Percentiles rank a stretch among this genome's conserved stretches.
These are phyloP conservation scores for Gloeostereum incarnatum DNA, from an alignment of 768 basidiomycete genomes.

Conservation along the genomic window DNA sequence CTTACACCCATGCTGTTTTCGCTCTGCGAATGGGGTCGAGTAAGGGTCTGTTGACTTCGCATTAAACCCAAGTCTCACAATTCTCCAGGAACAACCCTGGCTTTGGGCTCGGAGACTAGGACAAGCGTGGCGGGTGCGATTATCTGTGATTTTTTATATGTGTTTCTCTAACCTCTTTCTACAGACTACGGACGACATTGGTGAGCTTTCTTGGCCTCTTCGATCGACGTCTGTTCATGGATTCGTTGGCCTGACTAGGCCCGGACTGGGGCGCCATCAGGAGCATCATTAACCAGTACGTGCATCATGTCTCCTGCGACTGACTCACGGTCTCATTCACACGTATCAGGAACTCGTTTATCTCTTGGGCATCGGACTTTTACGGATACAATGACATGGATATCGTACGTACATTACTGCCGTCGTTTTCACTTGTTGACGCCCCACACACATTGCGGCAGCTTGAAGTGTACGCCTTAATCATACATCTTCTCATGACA, in stretches of 20 bases:
- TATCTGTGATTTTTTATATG: background rate
- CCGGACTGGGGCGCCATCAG: conserved; percentile 39
- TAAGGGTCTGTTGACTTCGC: conserved; percentile 17
- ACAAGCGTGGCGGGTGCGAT: conserved; percentile 56
- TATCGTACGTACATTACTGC: conserved; percentile 30
- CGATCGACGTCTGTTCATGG: conserved; percentile 9
- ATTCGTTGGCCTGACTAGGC: conserved; percentile 9
- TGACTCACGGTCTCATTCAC: background rate
- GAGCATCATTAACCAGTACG: conserved; percentile 45
- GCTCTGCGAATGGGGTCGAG: conserved; percentile 62
- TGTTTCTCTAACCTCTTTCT: background rate
- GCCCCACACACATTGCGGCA: conserved; percentile 12
- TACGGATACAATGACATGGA: conserved; percentile 65
- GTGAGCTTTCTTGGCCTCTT: conserved; percentile 13
- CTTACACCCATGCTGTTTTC: conserved; percentile 51
- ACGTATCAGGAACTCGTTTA: conserved; percentile 50
- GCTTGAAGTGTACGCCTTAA: conserved; percentile 44
- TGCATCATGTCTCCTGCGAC: background rate
- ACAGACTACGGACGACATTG: conserved; percentile 44
- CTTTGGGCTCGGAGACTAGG: conserved; percentile 50
- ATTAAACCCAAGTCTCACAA: background rate
- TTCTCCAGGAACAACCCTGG: conserved; percentile 49
- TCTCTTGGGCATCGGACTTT: conserved; percentile 53
- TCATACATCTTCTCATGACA: conserved; percentile 1
- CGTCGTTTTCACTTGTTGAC: background rate